These are phyloP conservation scores for Phoma sp. DNA, from an alignment of 2,329 filamentous ascomycete species.

Conservation along the genomic window DNA sequence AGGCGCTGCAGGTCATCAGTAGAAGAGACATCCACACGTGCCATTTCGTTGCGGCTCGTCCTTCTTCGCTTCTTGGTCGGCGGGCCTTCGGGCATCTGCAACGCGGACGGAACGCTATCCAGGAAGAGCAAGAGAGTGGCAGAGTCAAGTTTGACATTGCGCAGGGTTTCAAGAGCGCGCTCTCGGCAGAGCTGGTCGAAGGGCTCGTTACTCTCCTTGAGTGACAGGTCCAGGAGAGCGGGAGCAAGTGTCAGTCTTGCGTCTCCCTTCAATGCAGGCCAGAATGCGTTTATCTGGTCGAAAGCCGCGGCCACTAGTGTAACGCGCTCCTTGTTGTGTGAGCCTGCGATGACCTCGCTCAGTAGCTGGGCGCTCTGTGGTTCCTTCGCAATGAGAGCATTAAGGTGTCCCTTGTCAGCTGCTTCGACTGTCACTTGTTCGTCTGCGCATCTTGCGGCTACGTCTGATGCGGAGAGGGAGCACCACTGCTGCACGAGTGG, in stretches of 20 bases:
- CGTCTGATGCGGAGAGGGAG: slow-evolving; percentile 58
- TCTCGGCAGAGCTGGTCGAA: slow-evolving; percentile 56
- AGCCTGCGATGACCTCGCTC: slow-evolving; percentile 56
- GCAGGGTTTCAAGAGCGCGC: slow-evolving; percentile 71
- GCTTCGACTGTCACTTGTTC: slow-evolving; percentile 57
- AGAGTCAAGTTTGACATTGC: slow-evolving; percentile 74
- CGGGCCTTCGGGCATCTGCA: slow-evolving; percentile 72
- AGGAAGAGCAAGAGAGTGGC: slow-evolving; percentile 75
- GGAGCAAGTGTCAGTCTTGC: slow-evolving; percentile 65
- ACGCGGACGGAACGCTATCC: slow-evolving; percentile 73
- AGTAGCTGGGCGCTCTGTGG: slow-evolving; percentile 63
- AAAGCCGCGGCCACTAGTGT: slow-evolving; percentile 71
- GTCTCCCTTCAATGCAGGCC: slow-evolving; percentile 72
- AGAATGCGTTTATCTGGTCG: slow-evolving; percentile 71
- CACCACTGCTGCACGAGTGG: slow-evolving; percentile 76
- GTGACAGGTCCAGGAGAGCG: slow-evolving; percentile 67
- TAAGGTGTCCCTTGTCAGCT: slow-evolving; percentile 60
- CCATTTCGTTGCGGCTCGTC: slow-evolving; percentile 74
- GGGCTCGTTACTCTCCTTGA: slow-evolving; percentile 47
- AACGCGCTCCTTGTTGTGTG: slow-evolving; percentile 52
- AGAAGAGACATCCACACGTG: slow-evolving; percentile 65
- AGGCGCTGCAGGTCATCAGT: slow-evolving; percentile 70
- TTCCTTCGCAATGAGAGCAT: slow-evolving; percentile 62
- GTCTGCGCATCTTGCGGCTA: slow-evolving; percentile 55
- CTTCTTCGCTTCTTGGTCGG: slow-evolving; percentile 80